Evolutionary conservation across 306 rosid species (phyloP).

Genomic region (Acacia crassicarpa): DNA sequence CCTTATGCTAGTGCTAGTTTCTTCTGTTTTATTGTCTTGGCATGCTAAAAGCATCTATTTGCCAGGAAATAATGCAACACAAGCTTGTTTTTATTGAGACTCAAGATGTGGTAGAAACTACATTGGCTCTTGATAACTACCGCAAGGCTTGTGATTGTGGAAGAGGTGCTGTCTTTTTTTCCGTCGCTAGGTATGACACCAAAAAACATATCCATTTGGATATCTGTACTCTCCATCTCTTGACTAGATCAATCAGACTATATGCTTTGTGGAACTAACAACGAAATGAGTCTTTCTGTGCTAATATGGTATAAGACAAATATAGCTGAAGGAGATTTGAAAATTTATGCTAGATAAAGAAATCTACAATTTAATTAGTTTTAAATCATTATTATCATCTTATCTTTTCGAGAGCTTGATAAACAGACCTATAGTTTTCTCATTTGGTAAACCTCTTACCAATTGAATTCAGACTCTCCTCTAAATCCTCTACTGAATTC

Average conservation of each 20-base stretch:
- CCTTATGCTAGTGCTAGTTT: neutral
- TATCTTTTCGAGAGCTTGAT: neutral
- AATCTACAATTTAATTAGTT: too few species aligned
- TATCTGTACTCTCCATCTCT: constrained; percentile 5
- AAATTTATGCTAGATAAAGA: neutral
- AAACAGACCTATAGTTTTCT: neutral
- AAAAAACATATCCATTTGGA: neutral
- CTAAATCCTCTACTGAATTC: neutral
- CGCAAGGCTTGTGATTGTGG: constrained; percentile 98
- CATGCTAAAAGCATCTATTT: constrained; percentile 32
- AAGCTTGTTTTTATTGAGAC: constrained; percentile 94
- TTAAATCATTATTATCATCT: neutral
- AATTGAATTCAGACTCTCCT: neutral
- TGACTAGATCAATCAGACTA: neutral
- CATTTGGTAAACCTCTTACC: neutral
- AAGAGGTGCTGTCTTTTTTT: constrained; percentile 94
- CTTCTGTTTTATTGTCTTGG: constrained; percentile 9
- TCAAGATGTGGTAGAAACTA: constrained; percentile 95
- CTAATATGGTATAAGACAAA: neutral
- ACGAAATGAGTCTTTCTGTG: constrained; percentile 2
- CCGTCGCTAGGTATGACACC: constrained; percentile 79
- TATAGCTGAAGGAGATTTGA: neutral
- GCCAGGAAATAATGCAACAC: constrained; percentile 96
- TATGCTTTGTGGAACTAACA: neutral
- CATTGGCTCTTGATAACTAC: constrained; percentile 93